Conservation (phyloP, 2,329 filamentous ascomycete genomes). For the Fusarium mexicanum region DNA sequence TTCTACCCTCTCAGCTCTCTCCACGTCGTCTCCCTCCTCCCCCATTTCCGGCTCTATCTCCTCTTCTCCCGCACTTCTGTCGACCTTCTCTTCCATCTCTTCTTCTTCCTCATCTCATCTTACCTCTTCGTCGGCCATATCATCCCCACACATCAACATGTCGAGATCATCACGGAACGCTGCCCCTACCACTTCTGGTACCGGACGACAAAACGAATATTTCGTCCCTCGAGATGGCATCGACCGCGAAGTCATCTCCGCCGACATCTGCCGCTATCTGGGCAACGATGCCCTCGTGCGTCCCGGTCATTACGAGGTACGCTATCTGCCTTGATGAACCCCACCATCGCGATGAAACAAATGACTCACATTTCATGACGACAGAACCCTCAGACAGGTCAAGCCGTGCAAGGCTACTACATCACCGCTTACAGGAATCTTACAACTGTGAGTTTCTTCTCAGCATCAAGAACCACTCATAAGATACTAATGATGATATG, state of each 20-base stretch:
- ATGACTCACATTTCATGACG: conserved; percentile 36
- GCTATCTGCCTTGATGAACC: conserved; percentile 2
- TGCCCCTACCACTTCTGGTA: conserved; percentile 48
- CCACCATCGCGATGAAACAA: conserved; percentile 20
- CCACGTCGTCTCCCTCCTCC: conserved; percentile 36
- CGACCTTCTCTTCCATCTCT: conserved; percentile 25
- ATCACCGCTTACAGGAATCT: conserved; percentile 83
- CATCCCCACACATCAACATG: conserved; percentile 45
- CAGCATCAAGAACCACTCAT: background rate
- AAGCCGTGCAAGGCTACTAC: conserved; percentile 76
- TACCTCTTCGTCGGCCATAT: conserved; percentile 26
- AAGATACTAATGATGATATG: conserved; percentile 27
- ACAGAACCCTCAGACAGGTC: conserved; percentile 64
- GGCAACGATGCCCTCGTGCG: conserved; percentile 84
- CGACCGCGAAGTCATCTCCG: conserved; percentile 84
- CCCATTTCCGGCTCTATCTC: conserved; percentile 30
- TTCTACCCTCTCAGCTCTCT: conserved; percentile 31
- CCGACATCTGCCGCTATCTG: conserved; percentile 85
- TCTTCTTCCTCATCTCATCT: conserved; percentile 36
- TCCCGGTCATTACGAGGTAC: conserved; percentile 78
- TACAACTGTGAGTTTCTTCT: conserved; percentile 70
- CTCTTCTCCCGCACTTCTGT: conserved; percentile 33
- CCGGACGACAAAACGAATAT: conserved; percentile 76
- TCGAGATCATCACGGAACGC: conserved; percentile 54
- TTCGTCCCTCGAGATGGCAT: conserved; percentile 84